These are phyloP conservation scores for Pleurotus salmoneostramineus DNA, from an alignment of 768 basidiomycete genomes.

Conservation along the genomic window DNA sequence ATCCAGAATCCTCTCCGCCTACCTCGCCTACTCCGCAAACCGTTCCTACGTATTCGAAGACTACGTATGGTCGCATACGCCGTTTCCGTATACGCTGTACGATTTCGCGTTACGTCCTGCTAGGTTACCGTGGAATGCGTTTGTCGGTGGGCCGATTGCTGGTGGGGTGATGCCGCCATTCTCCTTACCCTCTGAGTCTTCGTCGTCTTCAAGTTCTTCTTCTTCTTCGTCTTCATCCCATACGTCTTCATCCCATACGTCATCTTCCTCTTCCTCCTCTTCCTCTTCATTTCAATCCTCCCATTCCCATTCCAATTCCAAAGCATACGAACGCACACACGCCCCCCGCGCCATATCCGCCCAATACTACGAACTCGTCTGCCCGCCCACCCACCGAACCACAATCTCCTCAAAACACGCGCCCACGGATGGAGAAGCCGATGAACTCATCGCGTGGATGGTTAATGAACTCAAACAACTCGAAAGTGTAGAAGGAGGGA, in stretches of 20 bases:
- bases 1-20: conserved; percentile 44
- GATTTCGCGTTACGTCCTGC: conserved; percentile 49
- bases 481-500: no score
- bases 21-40: conserved; percentile 46
- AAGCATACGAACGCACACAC: conserved; percentile 4
- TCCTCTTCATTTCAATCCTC: background rate
- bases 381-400: conserved; percentile 31
- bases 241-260: no score
- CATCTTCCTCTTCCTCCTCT: no score
- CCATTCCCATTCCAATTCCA: background rate
- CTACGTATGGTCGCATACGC: conserved; percentile 54
- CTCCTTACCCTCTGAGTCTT: background rate
- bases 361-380: conserved; percentile 46
- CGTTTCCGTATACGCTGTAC: conserved; percentile 51
- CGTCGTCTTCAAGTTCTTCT: no score
- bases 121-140: conserved; percentile 54
- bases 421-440: conserved; percentile 34
- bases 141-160: conserved; percentile 52
- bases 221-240: no score
- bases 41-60: conserved; percentile 62
- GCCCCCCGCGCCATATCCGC: conserved; percentile 36
- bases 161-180: conserved; percentile 33
- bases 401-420: conserved; percentile 29
- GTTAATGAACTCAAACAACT: conserved; percentile 22
- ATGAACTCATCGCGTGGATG: conserved; percentile 49